These are phyloP conservation scores for Choricystis sp. DNA, from an alignment of 139 green algal species.

Conservation along the genomic window DNA sequence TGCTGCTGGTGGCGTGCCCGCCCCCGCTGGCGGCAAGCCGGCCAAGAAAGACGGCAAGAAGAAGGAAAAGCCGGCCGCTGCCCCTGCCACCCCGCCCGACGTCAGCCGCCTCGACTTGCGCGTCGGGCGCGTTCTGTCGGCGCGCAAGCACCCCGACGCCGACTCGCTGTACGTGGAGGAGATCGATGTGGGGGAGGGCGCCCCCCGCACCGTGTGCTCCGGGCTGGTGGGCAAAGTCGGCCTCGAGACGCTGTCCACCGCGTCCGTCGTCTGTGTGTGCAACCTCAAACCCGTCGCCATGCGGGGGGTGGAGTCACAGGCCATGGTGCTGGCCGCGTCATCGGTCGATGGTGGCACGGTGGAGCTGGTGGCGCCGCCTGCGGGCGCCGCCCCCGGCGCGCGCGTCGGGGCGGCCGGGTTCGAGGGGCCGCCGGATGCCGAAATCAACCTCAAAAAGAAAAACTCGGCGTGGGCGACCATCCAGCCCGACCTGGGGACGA, in stretches of 20 bases:
- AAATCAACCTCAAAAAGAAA: neutral
- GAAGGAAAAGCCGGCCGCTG: neutral
- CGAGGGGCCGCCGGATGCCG: too few species aligned
- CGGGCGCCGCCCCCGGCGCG: neutral
- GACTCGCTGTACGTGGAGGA: slow-evolving; percentile 75
- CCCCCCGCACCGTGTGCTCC: slow-evolving; percentile 43
- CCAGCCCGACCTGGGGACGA: neutral
- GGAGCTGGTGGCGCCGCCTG: neutral
- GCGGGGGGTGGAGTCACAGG: slow-evolving; percentile 63
- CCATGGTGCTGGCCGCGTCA: slow-evolving; percentile 80
- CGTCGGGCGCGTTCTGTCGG: slow-evolving; percentile 50
- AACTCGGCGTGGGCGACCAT: neutral
- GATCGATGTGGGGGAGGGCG: slow-evolving; percentile 64
- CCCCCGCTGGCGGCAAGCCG: neutral
- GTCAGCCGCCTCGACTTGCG: slow-evolving; percentile 56
- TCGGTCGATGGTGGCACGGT: slow-evolving; percentile 40
- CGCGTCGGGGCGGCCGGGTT: neutral
- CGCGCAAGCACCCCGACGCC: slow-evolving; percentile 47
- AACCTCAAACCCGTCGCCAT: slow-evolving; percentile 93
- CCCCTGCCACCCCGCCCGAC: slow-evolving; percentile 13
- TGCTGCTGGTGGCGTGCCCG: slow-evolving; percentile 6
- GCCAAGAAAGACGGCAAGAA: slow-evolving; percentile 10
- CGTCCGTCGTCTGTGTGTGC: slow-evolving; percentile 54
- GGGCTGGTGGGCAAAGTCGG: slow-evolving; percentile 85
- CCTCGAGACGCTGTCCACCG: slow-evolving; percentile 29